Conservation (phyloP, 169 alveolate genomes). For the Plasmodium sp. region DNA sequence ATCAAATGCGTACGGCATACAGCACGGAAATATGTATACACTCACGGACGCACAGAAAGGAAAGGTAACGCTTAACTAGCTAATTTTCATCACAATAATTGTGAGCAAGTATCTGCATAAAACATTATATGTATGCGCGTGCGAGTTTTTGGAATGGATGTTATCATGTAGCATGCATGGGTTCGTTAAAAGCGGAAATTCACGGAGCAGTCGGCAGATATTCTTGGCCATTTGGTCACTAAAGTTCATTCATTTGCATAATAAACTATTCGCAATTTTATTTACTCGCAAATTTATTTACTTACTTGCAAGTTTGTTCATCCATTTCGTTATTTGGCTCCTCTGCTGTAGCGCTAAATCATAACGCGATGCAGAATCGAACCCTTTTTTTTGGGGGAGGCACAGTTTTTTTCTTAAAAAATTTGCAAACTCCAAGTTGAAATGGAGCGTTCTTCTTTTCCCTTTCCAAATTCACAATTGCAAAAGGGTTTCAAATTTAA, state of each 20-base stretch:
- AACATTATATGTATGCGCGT: not conserved
- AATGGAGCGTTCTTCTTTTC: not conserved
- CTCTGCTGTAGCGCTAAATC: not conserved
- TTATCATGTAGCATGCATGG: not conserved
- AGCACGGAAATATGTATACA: not conserved
- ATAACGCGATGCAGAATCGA: not conserved
- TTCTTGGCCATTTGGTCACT: not conserved
- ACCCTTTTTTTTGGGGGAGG: not conserved
- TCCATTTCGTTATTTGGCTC: not conserved
- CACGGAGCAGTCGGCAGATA: not conserved
- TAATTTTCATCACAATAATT: not conserved
- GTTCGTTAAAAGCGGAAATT: not conserved
- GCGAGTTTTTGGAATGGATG: not conserved
- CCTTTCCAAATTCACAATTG: not conserved
- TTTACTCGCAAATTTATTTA: not conserved
- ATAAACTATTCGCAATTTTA: not conserved
- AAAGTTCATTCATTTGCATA: not conserved
- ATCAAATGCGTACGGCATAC: not conserved
- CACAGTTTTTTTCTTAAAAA: not conserved
- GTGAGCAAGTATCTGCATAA: not conserved
- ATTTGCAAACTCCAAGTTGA: not conserved
- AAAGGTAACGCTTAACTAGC: not conserved
- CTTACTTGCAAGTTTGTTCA: not conserved
- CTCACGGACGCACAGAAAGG: not conserved
- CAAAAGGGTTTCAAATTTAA: not conserved